A percentile compares a stretch with the other conserved stretches of the same genome.
These are phyloP conservation scores for Isatis tinctoria DNA, from an alignment of 345 rosid species.

Conservation along the genomic window DNA sequence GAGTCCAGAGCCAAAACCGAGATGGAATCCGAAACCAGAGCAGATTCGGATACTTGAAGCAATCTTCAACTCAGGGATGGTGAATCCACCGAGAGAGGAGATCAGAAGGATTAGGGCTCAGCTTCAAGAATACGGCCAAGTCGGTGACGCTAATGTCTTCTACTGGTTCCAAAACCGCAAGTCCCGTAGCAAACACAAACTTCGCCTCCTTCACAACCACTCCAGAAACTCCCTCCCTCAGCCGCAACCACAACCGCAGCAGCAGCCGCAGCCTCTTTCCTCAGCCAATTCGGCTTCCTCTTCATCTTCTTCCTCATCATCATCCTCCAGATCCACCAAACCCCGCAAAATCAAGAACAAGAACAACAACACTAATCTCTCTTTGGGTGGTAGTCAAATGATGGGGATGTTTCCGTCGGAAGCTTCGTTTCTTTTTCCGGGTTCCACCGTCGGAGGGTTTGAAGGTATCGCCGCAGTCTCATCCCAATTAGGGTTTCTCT, in stretches of 20 bases:
- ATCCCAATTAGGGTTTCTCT: slow-evolving; percentile 34
- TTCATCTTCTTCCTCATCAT: slow-evolving; percentile 61
- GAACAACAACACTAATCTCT: slow-evolving; percentile 36
- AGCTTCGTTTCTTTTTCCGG: slow-evolving; percentile 47
- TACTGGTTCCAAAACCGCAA: slow-evolving; percentile 99
- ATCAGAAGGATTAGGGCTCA: slow-evolving; percentile 86
- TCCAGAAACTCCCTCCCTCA: slow-evolving; percentile 33
- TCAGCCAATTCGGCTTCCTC: slow-evolving; percentile 23
- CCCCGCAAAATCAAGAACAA: slow-evolving; percentile 34
- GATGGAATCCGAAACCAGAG: slow-evolving; percentile 99
- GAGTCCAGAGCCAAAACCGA: slow-evolving; percentile 93
- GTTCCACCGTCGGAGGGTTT: slow-evolving; percentile 29
- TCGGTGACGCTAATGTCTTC: slow-evolving; percentile 95
- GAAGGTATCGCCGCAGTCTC: slow-evolving; percentile 29
- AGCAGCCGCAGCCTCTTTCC: slow-evolving; percentile 11
- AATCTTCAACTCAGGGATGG: slow-evolving; percentile 98
- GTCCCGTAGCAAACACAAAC: slow-evolving; percentile 95
- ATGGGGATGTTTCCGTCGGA: slow-evolving; percentile 44
- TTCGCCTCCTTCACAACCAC: slow-evolving; percentile 68
- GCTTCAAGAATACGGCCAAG: slow-evolving; percentile 93
- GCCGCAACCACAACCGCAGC: slow-evolving; percentile 19
- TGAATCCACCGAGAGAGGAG: slow-evolving; percentile 98
- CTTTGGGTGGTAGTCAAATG: slow-evolving; percentile 31
- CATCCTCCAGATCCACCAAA: slow-evolving; percentile 60
- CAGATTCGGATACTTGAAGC: slow-evolving; percentile 93